Conservation (phyloP, 352 stramenopile genomes). For the Globisporangium irregulare region DNA sequence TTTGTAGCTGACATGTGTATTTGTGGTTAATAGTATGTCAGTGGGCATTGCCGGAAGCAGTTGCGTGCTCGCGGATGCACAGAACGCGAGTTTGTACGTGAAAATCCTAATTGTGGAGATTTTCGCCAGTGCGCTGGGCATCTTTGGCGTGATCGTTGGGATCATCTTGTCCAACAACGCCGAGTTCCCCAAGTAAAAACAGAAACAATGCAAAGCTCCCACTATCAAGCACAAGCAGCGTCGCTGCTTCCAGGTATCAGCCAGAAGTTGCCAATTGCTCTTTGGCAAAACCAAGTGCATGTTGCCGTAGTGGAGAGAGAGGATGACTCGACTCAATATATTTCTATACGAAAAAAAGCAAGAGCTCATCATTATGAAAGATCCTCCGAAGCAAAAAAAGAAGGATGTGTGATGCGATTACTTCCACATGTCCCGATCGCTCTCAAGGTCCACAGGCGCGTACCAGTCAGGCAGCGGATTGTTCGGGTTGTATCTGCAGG, state of each 20-base stretch:
- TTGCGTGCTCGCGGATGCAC: slow-evolving; percentile 98
- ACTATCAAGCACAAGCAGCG: neutral
- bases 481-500: slow-evolving; percentile 73
- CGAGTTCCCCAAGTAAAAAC: slow-evolving; percentile 84
- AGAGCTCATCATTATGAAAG: neutral
- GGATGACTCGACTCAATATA: slow-evolving; percentile 9
- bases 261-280: neutral
- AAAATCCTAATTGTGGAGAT: slow-evolving; percentile 99
- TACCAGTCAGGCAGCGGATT: slow-evolving; percentile 77
- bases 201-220: too few species aligned
- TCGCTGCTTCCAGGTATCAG: neutral
- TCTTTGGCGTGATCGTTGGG: slow-evolving; percentile 98
- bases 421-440: slow-evolving; percentile 84
- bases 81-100: slow-evolving; percentile 98
- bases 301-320: neutral
- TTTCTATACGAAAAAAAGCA: slow-evolving; percentile 2
- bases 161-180: slow-evolving; percentile 99
- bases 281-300: neutral
- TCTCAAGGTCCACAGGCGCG: slow-evolving; percentile 73
- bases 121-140: slow-evolving; percentile 98
- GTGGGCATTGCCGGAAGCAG: slow-evolving; percentile 97
- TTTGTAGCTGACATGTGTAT: neutral
- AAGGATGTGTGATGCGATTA: slow-evolving; percentile 14
- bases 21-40: slow-evolving; percentile 72
- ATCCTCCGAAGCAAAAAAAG: neutral